Base-by-base conservation (phyloP, 306 rosid species). In the Trifolium fragiferum region DNA sequence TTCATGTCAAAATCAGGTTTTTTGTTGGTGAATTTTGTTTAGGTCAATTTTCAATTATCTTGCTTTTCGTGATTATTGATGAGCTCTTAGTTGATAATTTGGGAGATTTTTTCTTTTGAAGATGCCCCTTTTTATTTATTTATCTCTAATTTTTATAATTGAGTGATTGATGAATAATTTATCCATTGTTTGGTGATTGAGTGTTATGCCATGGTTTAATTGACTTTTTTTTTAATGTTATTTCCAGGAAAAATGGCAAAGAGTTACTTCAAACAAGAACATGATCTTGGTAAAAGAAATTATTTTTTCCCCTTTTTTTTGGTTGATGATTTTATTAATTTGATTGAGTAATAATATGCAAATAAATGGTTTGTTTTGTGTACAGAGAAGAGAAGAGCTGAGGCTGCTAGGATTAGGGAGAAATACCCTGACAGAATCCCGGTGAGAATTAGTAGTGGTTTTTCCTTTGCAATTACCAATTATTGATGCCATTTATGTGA, bases 211-310 rank as follows among this genome's bases (percentile, higher is more conserved):
- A 25, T 19, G n/a, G 35, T 30, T 68, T 43, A 18, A 54, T 72
- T 78, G 80, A 68, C 71, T 76, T 58, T 50, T 71, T 25, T 25
- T 25, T 25, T 25, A 72, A 69, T 89, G 70, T 8, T 78, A 62
- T 64, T 87, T 86, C 46, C 91, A 90, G 90, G 84, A 38, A 72
- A 66, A 61, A 93, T 93, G 98, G 92, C 97, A 60, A 93, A 77
- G 90, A 90, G 98, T 77, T 93, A 89, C 85, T 93, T 93, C 93
- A 93, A 93, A 87, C 97, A 90, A 85, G 98, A 93, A 80, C 96
- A 93, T 78, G 98, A 93, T 86, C 88, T 93, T 80, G 98, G 98
- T 93, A 82, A 37, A 15, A 51, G 27, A 25, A 15, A 8, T 9
- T 4, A 35, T 46, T 5, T 63, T 5, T 3, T 61, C 9, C 4